A percentile compares a stretch with the other conserved stretches of the same genome.
Evolutionary conservation across 2,329 filamentous ascomycete species (phyloP).

Genomic region (Sclerotiophoma versabilis): DNA sequence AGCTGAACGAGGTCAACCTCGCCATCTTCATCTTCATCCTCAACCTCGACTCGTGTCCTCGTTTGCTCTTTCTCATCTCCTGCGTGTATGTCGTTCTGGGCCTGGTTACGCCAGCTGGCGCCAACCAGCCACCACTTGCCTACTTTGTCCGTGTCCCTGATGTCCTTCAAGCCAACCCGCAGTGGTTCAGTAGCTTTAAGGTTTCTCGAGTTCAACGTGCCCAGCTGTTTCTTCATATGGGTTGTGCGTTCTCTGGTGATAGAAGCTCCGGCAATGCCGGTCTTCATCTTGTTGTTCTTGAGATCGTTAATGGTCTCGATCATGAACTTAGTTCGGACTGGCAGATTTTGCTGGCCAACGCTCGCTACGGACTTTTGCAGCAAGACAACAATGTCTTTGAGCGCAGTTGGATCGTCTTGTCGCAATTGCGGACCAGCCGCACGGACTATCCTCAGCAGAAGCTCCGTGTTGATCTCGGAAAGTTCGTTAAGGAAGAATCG

Average conservation of each 20-base stretch:
- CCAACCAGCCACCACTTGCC: constrained; percentile 99
- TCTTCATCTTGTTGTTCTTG: constrained; percentile 91
- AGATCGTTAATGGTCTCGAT: constrained; percentile 94
- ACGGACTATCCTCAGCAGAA: constrained; percentile 85
- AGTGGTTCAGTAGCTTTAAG: constrained; percentile 81
- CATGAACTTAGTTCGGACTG: constrained; percentile 94
- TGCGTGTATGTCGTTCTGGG: constrained; percentile 47
- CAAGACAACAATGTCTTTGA: constrained; percentile 86
- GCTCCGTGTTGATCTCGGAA: constrained; percentile 85
- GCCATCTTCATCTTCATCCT: constrained; percentile 35
- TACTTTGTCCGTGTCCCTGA: constrained; percentile 81
- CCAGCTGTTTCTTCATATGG: constrained; percentile 87
- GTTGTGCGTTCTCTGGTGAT: constrained; percentile 82
- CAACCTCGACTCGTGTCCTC: constrained; percentile 11
- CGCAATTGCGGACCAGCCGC: constrained; percentile 79
- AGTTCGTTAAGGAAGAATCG: constrained; percentile 76
- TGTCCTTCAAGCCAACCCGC: constrained; percentile 80
- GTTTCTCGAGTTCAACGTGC: constrained; percentile 72
- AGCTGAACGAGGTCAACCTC: constrained; percentile 72
- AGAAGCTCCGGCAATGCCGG: constrained; percentile 71
- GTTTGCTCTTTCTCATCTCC: constrained; percentile 46
- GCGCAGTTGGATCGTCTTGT: constrained; percentile 83
- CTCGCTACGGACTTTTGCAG: constrained; percentile 76
- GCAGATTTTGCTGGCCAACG: constrained; percentile 73
- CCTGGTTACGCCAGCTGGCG: constrained; percentile 75